phyloP scores from a whole-genome alignment of 2,329 filamentous ascomycete species.

The Chaetomiaceae sp. region DNA sequence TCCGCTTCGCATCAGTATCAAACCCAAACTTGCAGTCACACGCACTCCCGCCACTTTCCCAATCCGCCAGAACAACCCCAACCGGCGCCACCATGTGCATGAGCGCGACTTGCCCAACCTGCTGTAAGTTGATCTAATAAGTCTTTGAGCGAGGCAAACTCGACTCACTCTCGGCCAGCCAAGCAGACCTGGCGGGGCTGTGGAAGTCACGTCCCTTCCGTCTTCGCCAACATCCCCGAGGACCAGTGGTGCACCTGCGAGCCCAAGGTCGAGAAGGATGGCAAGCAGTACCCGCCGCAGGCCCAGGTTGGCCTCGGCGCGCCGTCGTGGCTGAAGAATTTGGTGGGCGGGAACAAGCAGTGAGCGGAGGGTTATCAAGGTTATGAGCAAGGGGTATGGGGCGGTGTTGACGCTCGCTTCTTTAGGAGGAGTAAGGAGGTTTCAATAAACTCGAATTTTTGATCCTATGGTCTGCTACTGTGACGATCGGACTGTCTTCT shows the following conservation, averaged over 20 bases:
- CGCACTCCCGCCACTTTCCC: neutral
- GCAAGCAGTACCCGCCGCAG: slow-evolving; percentile 41
- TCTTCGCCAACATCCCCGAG: slow-evolving; percentile 39
- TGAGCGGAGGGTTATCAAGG: no score
- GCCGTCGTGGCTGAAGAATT: slow-evolving; percentile 32
- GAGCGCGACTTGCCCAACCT: slow-evolving; percentile 35
- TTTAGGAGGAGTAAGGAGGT: no score
- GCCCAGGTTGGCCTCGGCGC: slow-evolving; percentile 36
- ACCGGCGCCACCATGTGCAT: slow-evolving; percentile 36
- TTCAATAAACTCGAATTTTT: no score
- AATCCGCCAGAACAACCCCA: no score
- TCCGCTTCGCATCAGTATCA: no score
- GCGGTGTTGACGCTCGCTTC: no score
- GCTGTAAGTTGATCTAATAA: slow-evolving; percentile 31
- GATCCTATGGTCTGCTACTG: no score
- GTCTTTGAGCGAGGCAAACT: neutral
- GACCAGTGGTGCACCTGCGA: slow-evolving; percentile 43
- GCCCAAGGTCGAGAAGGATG: slow-evolving; percentile 38
- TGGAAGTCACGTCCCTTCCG: slow-evolving; percentile 40
- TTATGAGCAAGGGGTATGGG: no score
- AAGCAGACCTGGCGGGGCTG: slow-evolving; percentile 46
- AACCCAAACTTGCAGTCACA: neutral
- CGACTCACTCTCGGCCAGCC: slow-evolving; percentile 26
- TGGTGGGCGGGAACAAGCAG: slow-evolving; percentile 21
- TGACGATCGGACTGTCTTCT: no score